Evolutionary conservation across 768 basidiomycete species (phyloP).

Genomic region (Hydnomerulius pinastri): DNA sequence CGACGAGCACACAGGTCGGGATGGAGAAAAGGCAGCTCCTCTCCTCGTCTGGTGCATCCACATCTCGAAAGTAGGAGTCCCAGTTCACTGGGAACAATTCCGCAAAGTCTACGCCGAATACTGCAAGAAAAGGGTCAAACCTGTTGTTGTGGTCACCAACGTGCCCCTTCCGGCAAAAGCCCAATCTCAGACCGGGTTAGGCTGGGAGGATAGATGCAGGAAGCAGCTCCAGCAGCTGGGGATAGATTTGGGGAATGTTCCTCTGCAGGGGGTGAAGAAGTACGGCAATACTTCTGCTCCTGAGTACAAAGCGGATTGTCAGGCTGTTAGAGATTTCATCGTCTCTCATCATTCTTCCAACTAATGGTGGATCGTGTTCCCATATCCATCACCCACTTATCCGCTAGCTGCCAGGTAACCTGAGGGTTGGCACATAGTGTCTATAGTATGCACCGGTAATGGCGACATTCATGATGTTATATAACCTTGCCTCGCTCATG

Average conservation of each 20-base stretch:
- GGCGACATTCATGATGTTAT: no score
- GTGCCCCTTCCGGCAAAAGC: no score
- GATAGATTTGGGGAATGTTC: conserved; percentile 3
- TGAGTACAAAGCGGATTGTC: conserved; percentile 22
- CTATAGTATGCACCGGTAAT: no score
- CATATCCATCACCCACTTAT: not conserved
- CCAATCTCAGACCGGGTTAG: conserved; percentile 4
- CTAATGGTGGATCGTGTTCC: not conserved
- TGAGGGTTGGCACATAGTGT: no score
- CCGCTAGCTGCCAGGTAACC: conserved; percentile 10
- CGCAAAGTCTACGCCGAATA: conserved; percentile 19
- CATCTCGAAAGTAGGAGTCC: conserved; percentile 16
- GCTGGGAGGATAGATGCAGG: conserved; percentile 22
- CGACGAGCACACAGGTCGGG: conserved; percentile 1
- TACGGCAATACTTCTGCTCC: conserved; percentile 13
- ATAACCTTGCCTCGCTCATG: no score
- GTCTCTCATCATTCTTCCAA: conserved; percentile 13
- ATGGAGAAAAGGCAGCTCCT: not conserved
- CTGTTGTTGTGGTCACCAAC: conserved; percentile 27
- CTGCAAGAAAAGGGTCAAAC: conserved; percentile 19
- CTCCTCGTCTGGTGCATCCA: conserved; percentile 16
- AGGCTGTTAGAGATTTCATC: conserved; percentile 17
- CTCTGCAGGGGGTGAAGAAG: conserved; percentile 19
- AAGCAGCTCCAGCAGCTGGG: conserved; percentile 14
- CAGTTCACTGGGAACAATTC: conserved; percentile 21